These are phyloP conservation scores for Pistacia atlantica DNA, from an alignment of 345 rosid genomes.

Conservation along the genomic window DNA sequence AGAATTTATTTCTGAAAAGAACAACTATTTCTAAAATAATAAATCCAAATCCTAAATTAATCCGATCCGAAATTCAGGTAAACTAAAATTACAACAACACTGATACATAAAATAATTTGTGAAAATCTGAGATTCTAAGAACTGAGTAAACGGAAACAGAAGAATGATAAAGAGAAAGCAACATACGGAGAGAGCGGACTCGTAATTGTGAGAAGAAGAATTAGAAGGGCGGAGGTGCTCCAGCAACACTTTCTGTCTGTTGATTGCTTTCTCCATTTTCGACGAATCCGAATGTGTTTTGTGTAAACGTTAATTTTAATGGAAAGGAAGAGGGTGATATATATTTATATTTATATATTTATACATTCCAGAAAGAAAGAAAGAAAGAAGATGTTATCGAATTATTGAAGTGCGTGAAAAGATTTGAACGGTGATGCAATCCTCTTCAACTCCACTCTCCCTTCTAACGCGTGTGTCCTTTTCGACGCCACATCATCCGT, in stretches of 20 bases:
- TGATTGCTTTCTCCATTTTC: conserved; percentile 84
- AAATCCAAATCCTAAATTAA: neutral
- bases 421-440: too few species aligned
- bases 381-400: too few species aligned
- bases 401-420: too few species aligned
- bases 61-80: neutral
- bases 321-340: too few species aligned
- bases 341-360: too few species aligned
- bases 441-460: too few species aligned
- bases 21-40: neutral
- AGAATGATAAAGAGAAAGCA: neutral
- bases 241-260: conserved; percentile 82
- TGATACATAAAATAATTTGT: neutral
- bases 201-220: conserved; percentile 49
- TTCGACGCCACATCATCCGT: too few species aligned
- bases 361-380: too few species aligned
- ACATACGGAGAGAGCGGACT: conserved; percentile 71
- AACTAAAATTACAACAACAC: neutral
- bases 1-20: neutral
- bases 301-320: too few species aligned
- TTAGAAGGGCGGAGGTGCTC: conserved; percentile 82
- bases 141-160: neutral
- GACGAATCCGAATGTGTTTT: too few species aligned
- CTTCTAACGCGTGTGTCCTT: too few species aligned
- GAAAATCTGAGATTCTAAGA: neutral